Evolutionary conservation across 148 eudicot genomes (phyloP).

Genomic region (Chenopodium formosanum): DNA sequence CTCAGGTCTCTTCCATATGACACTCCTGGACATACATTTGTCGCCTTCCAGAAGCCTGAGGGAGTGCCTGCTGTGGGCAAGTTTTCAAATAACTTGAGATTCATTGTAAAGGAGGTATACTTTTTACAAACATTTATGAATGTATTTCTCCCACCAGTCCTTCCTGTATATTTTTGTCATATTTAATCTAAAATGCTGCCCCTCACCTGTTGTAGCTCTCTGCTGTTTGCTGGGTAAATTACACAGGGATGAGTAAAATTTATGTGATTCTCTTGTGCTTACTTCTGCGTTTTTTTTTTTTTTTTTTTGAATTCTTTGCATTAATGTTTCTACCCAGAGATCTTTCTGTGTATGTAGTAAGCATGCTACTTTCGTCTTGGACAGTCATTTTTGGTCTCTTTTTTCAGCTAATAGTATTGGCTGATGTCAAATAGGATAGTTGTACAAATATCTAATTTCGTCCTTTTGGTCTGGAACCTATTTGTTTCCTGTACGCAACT

Average conservation of each 20-base stretch:
- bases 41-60: conserved; percentile 85
- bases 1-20: conserved; percentile 88
- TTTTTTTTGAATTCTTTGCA: too few relatives aligned
- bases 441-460: not conserved
- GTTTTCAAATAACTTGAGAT: conserved; percentile 74
- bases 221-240: not conserved
- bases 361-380: too few relatives aligned
- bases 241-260: not conserved
- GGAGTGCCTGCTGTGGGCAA: conserved; percentile 83
- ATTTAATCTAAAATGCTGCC: not conserved
- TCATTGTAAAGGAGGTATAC: conserved; percentile 80
- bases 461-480: not conserved
- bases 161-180: not conserved
- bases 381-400: not conserved
- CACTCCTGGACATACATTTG: conserved; percentile 87
- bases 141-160: not conserved
- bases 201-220: not conserved
- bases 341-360: too few relatives aligned
- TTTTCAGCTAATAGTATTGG: not conserved
- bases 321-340: not conserved
- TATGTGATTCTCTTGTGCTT: not conserved
- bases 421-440: not conserved
- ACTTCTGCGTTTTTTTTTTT: not conserved
- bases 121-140: not conserved
- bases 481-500: not conserved